Percentiles rank a stretch among this genome's conserved stretches.
phyloP scores from a whole-genome alignment of 495 filamentous ascomycete species.

The Pseudomonodictys pantanalensis region DNA sequence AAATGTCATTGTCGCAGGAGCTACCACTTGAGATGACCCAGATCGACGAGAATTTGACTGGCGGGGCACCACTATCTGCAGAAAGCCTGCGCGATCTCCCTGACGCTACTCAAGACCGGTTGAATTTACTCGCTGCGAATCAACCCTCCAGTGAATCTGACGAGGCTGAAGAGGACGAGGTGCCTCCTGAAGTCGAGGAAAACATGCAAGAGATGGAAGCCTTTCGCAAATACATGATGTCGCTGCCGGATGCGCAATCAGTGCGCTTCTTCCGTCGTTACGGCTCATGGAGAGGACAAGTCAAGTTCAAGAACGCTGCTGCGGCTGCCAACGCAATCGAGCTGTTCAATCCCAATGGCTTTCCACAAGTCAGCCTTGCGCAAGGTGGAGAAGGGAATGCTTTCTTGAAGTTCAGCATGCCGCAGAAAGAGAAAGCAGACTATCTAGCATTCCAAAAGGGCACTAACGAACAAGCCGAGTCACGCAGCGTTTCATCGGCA shows the following conservation, averaged over 20 bases:
- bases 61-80: conserved; percentile 5
- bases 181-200: neutral
- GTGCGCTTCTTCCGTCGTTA: conserved; percentile 14
- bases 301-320: conserved; percentile 2
- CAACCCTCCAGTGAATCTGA: neutral
- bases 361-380: conserved; percentile 4
- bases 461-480: neutral
- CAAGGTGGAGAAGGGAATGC: conserved; percentile 2
- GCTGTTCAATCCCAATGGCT: neutral
- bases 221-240: conserved; percentile 3
- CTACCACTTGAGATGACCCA: no score
- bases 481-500: neutral
- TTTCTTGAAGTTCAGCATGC: conserved; percentile 19
- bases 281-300: conserved; percentile 7
- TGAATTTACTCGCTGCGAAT: conserved; percentile 15
- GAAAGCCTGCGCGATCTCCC: conserved; percentile 14
- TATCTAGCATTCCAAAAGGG: neutral
- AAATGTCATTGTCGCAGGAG: neutral
- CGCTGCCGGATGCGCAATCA: conserved; percentile 5
- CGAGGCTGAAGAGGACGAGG: neutral
- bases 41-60: no score
- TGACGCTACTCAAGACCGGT: conserved; percentile 11
- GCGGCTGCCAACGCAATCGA: conserved; percentile 12
- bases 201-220: conserved; percentile 1
- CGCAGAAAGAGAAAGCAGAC: neutral